Base-by-base conservation (phyloP, 495 filamentous ascomycete genomes). In the Penicillium nucicola region DNA sequence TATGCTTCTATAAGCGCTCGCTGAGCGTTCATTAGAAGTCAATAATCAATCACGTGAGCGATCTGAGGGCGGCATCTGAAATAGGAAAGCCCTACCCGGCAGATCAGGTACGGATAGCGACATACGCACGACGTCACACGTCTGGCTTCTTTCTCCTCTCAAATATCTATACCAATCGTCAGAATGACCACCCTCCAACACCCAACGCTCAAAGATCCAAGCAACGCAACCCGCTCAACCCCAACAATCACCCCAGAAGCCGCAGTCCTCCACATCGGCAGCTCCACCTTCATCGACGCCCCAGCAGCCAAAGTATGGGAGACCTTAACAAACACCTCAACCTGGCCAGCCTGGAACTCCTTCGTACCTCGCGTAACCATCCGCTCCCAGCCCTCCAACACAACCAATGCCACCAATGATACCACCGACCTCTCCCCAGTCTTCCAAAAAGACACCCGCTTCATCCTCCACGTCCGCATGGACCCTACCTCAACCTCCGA, bases 401-500 rank as follows among this genome's bases (percentile, higher is more conserved):
- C 34, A 14, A 20, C 33, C 3, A 34, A 42, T n/a, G 4, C 44
- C 20, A 31, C 50, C 3, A 9, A 12, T 9, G 4, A 13, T 13
- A 14, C 18, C 15, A 47, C 9, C 13, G 40, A 1, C 11, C 52
- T 3, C 35, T 69, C 65, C 0, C 60, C 67, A 9, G 42, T 63
- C n/a, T 56, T 76, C 0, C 67, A 69, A 48, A 42, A 40, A 0
- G 71, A 64, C 13, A 75, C 72, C 2, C 53, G 44, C 41, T 52
- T 76, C 36, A 77, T 65, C 19, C 70, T 76, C 47, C 68, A 74
- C 38, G 72, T 74, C 20, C 62, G 68, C 45, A 75, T 77, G 72
- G 62, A 75, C 31, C 56, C 71, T 7, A 50, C 55, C 15, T 55
- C 60, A 13, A 39, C 55, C 7, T 61, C 66, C 2, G 31, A 57